These are phyloP conservation scores for Cytospora mali DNA, from an alignment of 2,329 filamentous ascomycete genomes.

Conservation along the genomic window DNA sequence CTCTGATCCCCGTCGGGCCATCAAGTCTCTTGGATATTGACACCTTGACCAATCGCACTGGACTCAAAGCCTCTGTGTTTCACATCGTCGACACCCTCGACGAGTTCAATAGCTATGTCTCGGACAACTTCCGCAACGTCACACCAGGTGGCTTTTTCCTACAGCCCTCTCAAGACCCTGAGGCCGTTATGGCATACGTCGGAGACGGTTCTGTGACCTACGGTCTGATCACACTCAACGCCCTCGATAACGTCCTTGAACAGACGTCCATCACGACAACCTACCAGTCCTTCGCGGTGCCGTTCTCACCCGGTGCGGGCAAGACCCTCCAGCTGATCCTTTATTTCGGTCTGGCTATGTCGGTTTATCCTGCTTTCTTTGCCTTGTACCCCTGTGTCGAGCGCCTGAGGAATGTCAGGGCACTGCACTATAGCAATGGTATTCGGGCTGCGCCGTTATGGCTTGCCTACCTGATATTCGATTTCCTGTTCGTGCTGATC, in stretches of 20 bases:
- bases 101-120: constrained; percentile 70
- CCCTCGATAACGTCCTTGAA: constrained; percentile 64
- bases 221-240: constrained; percentile 22
- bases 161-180: constrained; percentile 19
- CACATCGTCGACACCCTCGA: constrained; percentile 61
- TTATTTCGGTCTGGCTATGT: constrained; percentile 80
- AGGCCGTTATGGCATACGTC: constrained; percentile 23
- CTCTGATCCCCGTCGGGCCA: constrained; percentile 50
- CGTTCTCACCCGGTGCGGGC: constrained; percentile 69
- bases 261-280: constrained; percentile 70
- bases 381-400: constrained; percentile 87
- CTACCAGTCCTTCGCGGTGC: constrained; percentile 75
- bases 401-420: constrained; percentile 75
- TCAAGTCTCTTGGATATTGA: constrained; percentile 27
- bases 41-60: constrained; percentile 23
- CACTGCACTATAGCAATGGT: constrained; percentile 89
- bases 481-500: constrained; percentile 72
- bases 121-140: constrained; percentile 64
- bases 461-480: constrained; percentile 80
- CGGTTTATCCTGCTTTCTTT: constrained; percentile 83
- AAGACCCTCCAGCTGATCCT: constrained; percentile 77
- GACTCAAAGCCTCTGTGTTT: constrained; percentile 19
- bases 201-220: constrained; percentile 19
- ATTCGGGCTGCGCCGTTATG: constrained; percentile 81
- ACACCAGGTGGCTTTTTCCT: constrained; percentile 82